Evolutionary conservation across 2,329 filamentous ascomycete species (phyloP).

Genomic region (Daldinia sp.): DNA sequence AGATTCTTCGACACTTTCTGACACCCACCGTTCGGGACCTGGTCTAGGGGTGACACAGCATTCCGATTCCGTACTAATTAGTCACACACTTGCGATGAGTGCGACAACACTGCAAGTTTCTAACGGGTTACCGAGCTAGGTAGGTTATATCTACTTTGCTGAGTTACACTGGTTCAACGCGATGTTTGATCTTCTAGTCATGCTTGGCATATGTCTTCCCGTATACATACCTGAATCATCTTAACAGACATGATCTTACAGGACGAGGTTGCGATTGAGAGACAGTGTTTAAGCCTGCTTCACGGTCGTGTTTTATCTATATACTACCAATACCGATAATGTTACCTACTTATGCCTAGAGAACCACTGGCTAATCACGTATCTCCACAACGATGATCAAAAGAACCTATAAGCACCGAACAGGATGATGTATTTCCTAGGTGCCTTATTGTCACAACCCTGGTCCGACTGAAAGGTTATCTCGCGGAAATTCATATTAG

Average conservation of each 20-base stretch:
- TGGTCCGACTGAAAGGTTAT: not conserved
- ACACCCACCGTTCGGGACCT: not conserved
- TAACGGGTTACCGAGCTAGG: not conserved
- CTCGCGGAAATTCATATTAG: not conserved
- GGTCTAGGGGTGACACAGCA: slow-evolving; percentile 17
- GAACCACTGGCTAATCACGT: not conserved
- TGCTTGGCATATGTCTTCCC: not conserved
- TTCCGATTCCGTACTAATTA: slow-evolving; percentile 5
- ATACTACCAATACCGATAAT: not conserved
- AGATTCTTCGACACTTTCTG: not conserved
- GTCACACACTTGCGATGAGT: slow-evolving; percentile 1
- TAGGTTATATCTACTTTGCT: slow-evolving; percentile 1
- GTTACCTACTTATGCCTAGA: not conserved
- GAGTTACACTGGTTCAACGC: slow-evolving; percentile 9
- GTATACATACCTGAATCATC: not conserved
- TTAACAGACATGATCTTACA: not conserved
- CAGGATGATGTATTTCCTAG: too few species aligned
- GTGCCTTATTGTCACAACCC: not conserved
- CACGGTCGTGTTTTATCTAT: not conserved
- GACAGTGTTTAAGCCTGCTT: not conserved
- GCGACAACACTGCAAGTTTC: slow-evolving; percentile 6
- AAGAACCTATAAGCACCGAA: too few species aligned
- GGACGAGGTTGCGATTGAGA: not conserved
- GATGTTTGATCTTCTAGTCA: not conserved
- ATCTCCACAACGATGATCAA: too few species aligned